Evolutionary conservation across 306 rosid species (phyloP), one percentile per base, ranked within the genome.

Genomic region (Vigna unguiculata): DNA sequence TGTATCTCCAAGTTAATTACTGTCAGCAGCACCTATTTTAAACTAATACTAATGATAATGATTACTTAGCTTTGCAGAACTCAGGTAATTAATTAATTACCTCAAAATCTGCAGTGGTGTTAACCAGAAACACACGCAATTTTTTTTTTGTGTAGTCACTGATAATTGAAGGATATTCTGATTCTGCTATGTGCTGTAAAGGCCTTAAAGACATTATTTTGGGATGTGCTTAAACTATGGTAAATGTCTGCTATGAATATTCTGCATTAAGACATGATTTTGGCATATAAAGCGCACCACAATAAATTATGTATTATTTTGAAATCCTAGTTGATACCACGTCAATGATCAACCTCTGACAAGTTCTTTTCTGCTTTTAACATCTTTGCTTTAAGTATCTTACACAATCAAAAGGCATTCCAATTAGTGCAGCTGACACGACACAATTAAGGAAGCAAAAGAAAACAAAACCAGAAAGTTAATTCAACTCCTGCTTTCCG

Each of bases 341-440:
- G 76, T 68, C 77, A 81, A 62, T 76, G 38, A 82, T 61, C 81
- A 70, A 62, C 41, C 13, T 76, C 49, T 80, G 61, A 16, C 22
- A n/a, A 59, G 9, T 28, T 72, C 65, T 81, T 81, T 76, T 54
- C 53, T 48, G 17, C 52, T 65, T 65, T 65, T 65, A 21, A 41
- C 57, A 48, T 51, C 12, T 63, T 77, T 47, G 78, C 74, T 59
- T 82, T 82, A 30, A 6, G 58, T 40, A 60, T 36, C 55, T 76
- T 62, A 43, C 30, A 21, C 32, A 63, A 69, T 47, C 64, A 63
- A 77, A 76, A 76, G 46, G 78, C 7, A 12, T 61, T 65, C 69
- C 32, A 25, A 62, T 76, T 20, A 62, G 74, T 77, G 57, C 71
- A 67, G 47, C 76, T 74, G 25, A 55, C 43, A 48, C n/a, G 24